Evolutionary conservation across 257 asterid genomes (phyloP).

Genomic region (Solanum ossicruentum): DNA sequence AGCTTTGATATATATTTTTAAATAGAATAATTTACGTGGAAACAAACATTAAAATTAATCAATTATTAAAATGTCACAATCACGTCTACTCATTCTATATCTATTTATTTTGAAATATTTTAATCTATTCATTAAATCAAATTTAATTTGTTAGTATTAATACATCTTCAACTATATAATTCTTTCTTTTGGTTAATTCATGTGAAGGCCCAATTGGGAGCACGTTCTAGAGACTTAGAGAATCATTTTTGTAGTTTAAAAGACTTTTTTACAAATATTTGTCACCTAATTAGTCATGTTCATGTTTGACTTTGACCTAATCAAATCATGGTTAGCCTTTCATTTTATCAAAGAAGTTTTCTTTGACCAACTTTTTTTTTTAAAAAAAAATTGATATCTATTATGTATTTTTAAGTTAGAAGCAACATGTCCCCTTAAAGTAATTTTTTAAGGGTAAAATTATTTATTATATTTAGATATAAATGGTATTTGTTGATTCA

Average conservation of each 20-base stretch:
- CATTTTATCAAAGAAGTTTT: neutral
- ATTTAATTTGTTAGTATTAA: neutral
- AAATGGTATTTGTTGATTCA: no score
- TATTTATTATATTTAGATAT: no score
- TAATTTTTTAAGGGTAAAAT: neutral
- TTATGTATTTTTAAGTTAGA: neutral
- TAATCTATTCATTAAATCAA: no score
- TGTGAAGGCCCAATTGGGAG: neutral
- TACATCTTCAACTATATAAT: neutral
- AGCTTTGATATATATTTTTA: no score
- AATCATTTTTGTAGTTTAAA: neutral
- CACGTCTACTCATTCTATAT: no score
- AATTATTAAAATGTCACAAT: neutral
- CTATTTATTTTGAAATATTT: no score
- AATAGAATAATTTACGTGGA: no score
- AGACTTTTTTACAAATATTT: neutral
- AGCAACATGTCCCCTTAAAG: neutral
- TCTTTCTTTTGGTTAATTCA: neutral
- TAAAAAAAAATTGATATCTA: neutral
- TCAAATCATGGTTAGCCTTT: neutral
- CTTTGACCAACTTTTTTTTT: neutral
- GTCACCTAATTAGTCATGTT: neutral
- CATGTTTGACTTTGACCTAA: neutral
- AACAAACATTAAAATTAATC: neutral
- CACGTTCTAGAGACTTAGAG: neutral